Percentiles rank a stretch among this genome's conserved stretches.
These are phyloP conservation scores for Aspergillus fischeri DNA, from an alignment of 2,329 filamentous ascomycete species.

Conservation along the genomic window DNA sequence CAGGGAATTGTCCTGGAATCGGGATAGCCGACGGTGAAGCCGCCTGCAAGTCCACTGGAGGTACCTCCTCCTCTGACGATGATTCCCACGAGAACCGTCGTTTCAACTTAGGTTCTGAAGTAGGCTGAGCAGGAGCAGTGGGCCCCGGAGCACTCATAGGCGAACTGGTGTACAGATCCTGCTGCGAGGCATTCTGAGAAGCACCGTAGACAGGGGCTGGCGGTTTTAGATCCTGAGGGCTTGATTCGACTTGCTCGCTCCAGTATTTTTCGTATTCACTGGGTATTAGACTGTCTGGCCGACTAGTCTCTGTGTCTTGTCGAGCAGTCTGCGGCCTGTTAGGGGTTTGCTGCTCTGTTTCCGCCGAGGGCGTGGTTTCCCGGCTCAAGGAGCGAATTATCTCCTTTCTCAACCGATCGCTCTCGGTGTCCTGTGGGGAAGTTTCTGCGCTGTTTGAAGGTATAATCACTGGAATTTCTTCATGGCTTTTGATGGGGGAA, in stretches of 20 bases:
- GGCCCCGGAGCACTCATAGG: conserved; percentile 5
- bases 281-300: conserved; percentile 30
- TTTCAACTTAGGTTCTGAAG: conserved; percentile 25
- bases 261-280: conserved; percentile 37
- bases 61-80: conserved; percentile 15
- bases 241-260: conserved; percentile 23
- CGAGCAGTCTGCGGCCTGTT: conserved; percentile 17
- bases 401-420: conserved; percentile 43
- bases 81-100: conserved; percentile 46
- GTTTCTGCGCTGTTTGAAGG: conserved; percentile 31
- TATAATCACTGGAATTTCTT: conserved; percentile 30
- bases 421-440: conserved; percentile 38
- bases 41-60: conserved; percentile 11
- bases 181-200: conserved; percentile 7
- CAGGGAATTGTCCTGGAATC: conserved; percentile 20
- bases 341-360: conserved; percentile 17
- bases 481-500: conserved; percentile 10
- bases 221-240: conserved; percentile 15
- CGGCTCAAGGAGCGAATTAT: conserved; percentile 47
- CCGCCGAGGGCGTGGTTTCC: conserved; percentile 29
- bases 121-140: conserved; percentile 8
- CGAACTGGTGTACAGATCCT: conserved; percentile 13
- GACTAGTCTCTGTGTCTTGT: conserved; percentile 19
- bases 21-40: conserved; percentile 10
- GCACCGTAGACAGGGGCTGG: conserved; percentile 7